Evolutionary conservation across 257 asterid species (phyloP).

Genomic region (Solanum corneliomulleri): DNA sequence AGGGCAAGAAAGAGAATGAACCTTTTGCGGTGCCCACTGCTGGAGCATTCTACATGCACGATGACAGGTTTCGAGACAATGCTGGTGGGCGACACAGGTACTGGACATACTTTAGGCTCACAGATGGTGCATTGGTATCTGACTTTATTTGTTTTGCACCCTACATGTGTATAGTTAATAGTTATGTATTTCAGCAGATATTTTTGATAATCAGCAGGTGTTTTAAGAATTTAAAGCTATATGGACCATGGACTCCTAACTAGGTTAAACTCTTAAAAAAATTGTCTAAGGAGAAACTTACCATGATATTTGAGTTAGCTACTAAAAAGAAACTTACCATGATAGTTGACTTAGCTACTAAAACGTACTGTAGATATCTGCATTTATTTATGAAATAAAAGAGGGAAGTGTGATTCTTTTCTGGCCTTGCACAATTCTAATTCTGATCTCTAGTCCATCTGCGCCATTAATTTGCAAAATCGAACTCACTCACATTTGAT

Average conservation of each 20-base stretch:
- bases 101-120: not conserved
- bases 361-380: not conserved
- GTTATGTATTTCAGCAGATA: not conserved
- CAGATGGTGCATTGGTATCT: not conserved
- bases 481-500: not conserved
- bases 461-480: not conserved
- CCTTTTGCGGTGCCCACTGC: slow-evolving; percentile 97
- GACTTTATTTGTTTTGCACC: not conserved
- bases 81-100: slow-evolving; percentile 76
- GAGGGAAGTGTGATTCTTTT: not conserved
- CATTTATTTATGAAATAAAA: not conserved
- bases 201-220: not conserved
- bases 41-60: slow-evolving; percentile 98
- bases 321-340: not conserved
- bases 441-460: not conserved
- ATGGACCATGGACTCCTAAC: not conserved
- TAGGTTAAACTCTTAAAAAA: not conserved
- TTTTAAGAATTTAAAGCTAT: not conserved
- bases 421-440: not conserved
- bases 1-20: slow-evolving; percentile 64
- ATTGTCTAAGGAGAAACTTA: not conserved
- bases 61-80: slow-evolving; percentile 86
- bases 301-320: too few relatives aligned
- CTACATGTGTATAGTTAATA: not conserved
- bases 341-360: not conserved